These are phyloP conservation scores for Thielaviopsis populi DNA, from an alignment of 2,329 filamentous ascomycete species.

Conservation along the genomic window DNA sequence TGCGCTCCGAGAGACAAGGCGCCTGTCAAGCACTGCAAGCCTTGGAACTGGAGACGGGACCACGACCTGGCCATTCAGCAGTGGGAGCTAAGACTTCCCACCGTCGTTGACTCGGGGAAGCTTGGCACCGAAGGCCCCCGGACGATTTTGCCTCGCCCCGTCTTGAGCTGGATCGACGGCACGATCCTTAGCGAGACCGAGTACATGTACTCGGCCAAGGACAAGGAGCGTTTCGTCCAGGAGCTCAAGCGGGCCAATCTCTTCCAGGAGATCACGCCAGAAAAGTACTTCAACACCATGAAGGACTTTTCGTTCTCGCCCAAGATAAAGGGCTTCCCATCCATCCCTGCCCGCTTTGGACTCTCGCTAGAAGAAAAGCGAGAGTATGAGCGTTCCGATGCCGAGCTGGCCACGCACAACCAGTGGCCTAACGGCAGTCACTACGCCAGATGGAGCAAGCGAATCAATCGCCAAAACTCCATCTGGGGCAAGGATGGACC, in stretches of 20 bases:
- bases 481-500: constrained; percentile 12
- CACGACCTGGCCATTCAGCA: not conserved
- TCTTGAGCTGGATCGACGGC: constrained; percentile 10
- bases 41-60: constrained; percentile 2
- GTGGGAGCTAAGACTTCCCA: constrained; percentile 3
- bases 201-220: not conserved
- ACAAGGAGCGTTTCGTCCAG: constrained; percentile 1
- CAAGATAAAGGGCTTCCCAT: not conserved
- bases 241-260: constrained; percentile 7
- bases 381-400: not conserved
- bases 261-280: constrained; percentile 1
- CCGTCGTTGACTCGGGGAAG: not conserved
- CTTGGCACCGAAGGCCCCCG: constrained; percentile 5
- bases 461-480: not conserved
- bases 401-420: not conserved
- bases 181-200: not conserved
- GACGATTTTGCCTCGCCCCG: not conserved
- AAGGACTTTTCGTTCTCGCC: not conserved
- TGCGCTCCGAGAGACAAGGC: constrained; percentile 5
- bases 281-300: not conserved
- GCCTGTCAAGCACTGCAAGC: not conserved
- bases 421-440: not conserved
- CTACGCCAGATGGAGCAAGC: not conserved
- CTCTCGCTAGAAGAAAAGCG: not conserved
- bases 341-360: not conserved